phyloP scores from a whole-genome alignment of 78 protist genomes.

The Chrysochromulina parva region DNA sequence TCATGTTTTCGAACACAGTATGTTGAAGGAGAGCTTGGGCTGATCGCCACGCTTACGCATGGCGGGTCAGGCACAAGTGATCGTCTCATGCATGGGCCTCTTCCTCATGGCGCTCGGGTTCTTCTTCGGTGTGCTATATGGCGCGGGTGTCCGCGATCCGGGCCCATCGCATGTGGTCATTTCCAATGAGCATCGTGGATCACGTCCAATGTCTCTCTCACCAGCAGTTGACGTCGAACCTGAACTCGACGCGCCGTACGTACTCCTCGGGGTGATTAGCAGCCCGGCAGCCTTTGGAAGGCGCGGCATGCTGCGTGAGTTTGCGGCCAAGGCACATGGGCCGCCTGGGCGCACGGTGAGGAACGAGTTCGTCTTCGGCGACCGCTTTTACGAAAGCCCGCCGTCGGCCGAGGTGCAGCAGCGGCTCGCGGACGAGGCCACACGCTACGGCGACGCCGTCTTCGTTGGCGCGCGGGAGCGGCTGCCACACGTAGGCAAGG shows the following conservation, averaged over 20 bases:
- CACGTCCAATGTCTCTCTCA: neutral
- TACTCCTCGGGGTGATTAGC: neutral
- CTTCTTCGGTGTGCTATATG: neutral
- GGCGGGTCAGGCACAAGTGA: no score
- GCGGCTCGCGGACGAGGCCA: neutral
- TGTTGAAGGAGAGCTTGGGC: no score
- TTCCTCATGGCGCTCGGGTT: neutral
- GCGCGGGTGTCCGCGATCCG: neutral
- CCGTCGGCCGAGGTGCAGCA: neutral
- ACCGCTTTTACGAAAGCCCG: neutral
- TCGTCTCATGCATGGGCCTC: neutral
- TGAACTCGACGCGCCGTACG: neutral
- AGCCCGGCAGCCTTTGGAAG: neutral
- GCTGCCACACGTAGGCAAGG: constrained; percentile 1
- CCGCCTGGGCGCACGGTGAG: neutral
- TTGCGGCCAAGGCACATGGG: neutral
- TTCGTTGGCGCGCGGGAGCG: neutral
- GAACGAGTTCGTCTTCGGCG: neutral
- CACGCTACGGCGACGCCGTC: neutral
- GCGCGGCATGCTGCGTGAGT: neutral
- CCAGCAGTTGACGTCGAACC: neutral
- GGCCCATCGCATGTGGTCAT: neutral
- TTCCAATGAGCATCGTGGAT: neutral
- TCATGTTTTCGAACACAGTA: no score
- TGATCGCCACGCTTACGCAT: no score